Evolutionary conservation across 176 grass and related monocot genomes (phyloP).

Genomic region (Pontederia paniculata): DNA sequence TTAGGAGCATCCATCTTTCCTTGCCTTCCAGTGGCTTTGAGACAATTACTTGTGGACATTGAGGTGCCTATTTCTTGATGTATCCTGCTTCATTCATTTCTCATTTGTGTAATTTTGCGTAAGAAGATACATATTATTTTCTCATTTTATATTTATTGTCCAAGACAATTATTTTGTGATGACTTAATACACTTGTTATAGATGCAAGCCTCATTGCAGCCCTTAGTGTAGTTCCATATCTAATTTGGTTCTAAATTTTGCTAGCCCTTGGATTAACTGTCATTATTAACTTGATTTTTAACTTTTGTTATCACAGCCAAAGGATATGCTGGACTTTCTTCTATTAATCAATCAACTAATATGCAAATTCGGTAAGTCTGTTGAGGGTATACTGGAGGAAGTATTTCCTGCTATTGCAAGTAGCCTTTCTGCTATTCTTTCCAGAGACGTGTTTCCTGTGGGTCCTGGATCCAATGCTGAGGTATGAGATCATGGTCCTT

Average conservation of each 20-base stretch:
- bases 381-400: constrained; percentile 57
- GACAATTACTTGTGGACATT: constrained; percentile 69
- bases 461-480: constrained; percentile 57
- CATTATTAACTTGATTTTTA: neutral
- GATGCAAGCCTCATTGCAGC: no score
- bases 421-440: constrained; percentile 48
- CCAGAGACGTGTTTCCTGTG: constrained; percentile 68
- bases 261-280: no score
- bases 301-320: constrained; percentile 35
- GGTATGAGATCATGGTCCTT: constrained; percentile 36
- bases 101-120: neutral
- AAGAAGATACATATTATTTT: no score
- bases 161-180: no score
- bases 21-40: constrained; percentile 51
- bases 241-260: no score
- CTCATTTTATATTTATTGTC: neutral
- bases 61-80: constrained; percentile 43
- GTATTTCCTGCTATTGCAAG: constrained; percentile 76
- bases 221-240: no score
- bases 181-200: no score
- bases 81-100: neutral
- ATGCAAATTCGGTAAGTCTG: constrained; percentile 73
- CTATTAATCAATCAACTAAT: constrained; percentile 85
- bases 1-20: constrained; percentile 74
- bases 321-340: constrained; percentile 93